Base-by-base conservation (phyloP, 2,329 filamentous ascomycete species). In the Fusarium temperatum region DNA sequence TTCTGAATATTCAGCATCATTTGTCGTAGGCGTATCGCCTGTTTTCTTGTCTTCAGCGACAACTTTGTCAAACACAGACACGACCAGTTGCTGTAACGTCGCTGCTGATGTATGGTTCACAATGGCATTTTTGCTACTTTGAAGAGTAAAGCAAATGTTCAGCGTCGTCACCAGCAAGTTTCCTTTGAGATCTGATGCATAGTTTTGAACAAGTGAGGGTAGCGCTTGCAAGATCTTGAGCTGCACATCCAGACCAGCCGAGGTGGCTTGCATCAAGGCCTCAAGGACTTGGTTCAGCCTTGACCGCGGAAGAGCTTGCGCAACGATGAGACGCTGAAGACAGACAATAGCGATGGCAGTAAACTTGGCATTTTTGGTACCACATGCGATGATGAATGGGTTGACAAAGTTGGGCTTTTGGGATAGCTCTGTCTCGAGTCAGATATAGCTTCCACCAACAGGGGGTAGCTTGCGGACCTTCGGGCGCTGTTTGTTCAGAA, bases 81-180 rank as follows among this genome's bases (percentile, higher is more conserved):
- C 94, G 13, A 98, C 92, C 20, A 99, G 89, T 82, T 98, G 96
- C 82, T 98, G 96, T 61, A 99, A 85, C 5, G 96, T 98, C n/a
- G 96, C 96, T 32, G 96, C 94, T 15, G 96, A 96, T 3, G 97
- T 98, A 77, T 97, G 97, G 80, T 96, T 97, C 76, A 99, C 95
- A 58, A 97, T 95, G 32, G 92, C 91, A 84, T 95, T 97, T 84
- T 98, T 98, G 82, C 93, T 96, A 64, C 91, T 92, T 83, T 98
- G 95, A 55, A 99, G 84, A 57, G 94, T 92, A 69, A 96, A 96
- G 83, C 96, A 98, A 80, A 98, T 94, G 80, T 97, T 95, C 74
- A 99, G 84, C 1, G 94, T 90, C 15, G 90, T 94, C 35, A 94
- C 93, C 44, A 99, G 87, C 39, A 97, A 85, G 68, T 96, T 93